Evolutionary conservation across 805 yeast species (phyloP).

Genomic region (Candida michaelii): DNA sequence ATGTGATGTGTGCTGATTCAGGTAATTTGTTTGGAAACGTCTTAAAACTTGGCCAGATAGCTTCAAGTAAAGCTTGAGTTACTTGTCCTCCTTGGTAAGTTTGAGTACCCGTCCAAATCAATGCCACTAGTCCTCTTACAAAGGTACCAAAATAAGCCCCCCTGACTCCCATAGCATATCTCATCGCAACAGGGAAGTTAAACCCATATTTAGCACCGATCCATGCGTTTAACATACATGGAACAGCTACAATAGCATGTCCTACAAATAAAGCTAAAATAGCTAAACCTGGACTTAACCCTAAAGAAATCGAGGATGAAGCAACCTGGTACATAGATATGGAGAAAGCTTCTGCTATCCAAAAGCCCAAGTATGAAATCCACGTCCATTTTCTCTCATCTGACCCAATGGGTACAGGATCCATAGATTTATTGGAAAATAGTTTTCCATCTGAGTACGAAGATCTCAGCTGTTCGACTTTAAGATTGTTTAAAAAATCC

Average conservation of each 20-base stretch:
- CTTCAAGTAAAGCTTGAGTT: slow-evolving; percentile 25
- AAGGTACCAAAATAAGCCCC: slow-evolving; percentile 34
- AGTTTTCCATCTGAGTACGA: slow-evolving; percentile 7
- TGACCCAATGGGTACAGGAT: slow-evolving; percentile 6
- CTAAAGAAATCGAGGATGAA: slow-evolving; percentile 9
- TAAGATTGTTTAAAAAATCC: neutral
- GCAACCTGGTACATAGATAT: slow-evolving; percentile 12
- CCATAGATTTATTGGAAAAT: slow-evolving; percentile 4
- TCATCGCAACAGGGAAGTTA: slow-evolving; percentile 37
- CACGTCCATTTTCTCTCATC: slow-evolving; percentile 7
- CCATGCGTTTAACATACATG: slow-evolving; percentile 17
- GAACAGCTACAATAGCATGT: slow-evolving; percentile 21
- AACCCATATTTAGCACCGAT: slow-evolving; percentile 33
- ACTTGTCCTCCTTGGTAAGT: slow-evolving; percentile 37
- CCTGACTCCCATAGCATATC: slow-evolving; percentile 34
- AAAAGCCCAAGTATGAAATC: slow-evolving; percentile 8
- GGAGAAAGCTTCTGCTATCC: slow-evolving; percentile 15
- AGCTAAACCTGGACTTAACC: slow-evolving; percentile 22
- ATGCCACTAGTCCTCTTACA: slow-evolving; percentile 34
- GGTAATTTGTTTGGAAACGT: slow-evolving; percentile 19
- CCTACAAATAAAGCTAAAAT: slow-evolving; percentile 23
- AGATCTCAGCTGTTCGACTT: slow-evolving; percentile 4
- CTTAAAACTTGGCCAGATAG: slow-evolving; percentile 18
- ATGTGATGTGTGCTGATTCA: slow-evolving; percentile 15
- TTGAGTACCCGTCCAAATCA: slow-evolving; percentile 38